Base-by-base conservation (phyloP, 2,329 filamentous ascomycete species). In the Aspergillus pseudoviridinutans region DNA sequence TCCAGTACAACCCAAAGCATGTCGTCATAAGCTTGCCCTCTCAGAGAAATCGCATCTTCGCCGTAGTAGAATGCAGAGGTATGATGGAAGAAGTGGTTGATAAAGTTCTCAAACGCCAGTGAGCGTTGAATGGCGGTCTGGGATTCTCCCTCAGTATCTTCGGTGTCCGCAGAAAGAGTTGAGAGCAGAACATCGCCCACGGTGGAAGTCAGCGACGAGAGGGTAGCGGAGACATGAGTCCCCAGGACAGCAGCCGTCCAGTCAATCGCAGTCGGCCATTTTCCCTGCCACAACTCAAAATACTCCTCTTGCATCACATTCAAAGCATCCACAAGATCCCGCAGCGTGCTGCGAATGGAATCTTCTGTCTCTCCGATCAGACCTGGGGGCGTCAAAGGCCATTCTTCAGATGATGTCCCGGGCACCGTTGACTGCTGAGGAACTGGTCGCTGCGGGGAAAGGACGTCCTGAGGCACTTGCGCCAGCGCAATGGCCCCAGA, bases 1-100 rank as follows among this genome's bases (percentile, higher is more conserved):
- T 89, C 91, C 41, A 97, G 81, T 2, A 95, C 91, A 1, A 97
- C 91, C 93, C 93, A 97, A 2, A 96, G 83, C 78, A 96, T 96
- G 71, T 97, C 93, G 69, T 97, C 93, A 71, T 88, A 96, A 0
- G 93, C 93, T 78, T 94, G 80, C 56, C 86, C 84, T 49, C 90
- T 83, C 51, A 97, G 82, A 28, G 83, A 80, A 61, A 92, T 86
- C 4, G 87, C 83, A 71, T 96, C 86, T 71, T 97, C 91, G 22
- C 90, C 91, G 70, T 93, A 96, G 71, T 95, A 97, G 64, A 88
- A 96, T 8, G 86, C 84, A 4, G 87, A 78, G 0, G 87, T 78
- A 58, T 97, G 90, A 0, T 86, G 83, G 71, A 95, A 96, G 72
- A 92, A 92, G 29, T 83, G 84, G 63, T 92, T 88, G 62, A 97